Conservation (phyloP, 1,139 yeast species). For the Magnusiomyces suaveolens region DNA sequence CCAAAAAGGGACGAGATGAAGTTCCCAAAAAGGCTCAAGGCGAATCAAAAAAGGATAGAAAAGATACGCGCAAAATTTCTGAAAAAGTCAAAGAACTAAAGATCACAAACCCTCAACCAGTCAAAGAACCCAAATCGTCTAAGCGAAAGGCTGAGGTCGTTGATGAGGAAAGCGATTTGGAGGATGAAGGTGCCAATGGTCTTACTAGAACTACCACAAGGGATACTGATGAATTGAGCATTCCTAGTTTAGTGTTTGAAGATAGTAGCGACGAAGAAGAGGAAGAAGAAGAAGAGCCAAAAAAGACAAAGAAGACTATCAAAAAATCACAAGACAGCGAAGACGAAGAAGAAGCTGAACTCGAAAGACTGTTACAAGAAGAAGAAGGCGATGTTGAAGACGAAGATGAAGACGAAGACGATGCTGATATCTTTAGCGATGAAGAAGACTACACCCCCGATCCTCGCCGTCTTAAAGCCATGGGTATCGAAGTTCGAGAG, state of each 20-base stretch:
- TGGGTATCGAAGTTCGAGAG: conserved; percentile 15
- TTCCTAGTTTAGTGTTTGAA: conserved; percentile 12
- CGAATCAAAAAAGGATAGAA: too few species aligned
- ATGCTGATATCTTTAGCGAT: conserved; percentile 14
- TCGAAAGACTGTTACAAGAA: conserved; percentile 21
- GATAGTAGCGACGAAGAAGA: conserved; percentile 13
- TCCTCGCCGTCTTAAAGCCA: conserved; percentile 17
- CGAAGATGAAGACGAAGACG: conserved; percentile 18
- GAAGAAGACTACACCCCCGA: conserved; percentile 15
- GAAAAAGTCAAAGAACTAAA: background rate
- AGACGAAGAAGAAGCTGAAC: conserved; percentile 20
- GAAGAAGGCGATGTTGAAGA: conserved; percentile 20
- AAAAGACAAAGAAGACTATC: conserved; percentile 14
- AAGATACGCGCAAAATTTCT: background rate
- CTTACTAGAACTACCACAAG: conserved; percentile 8
- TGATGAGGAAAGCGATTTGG: conserved; percentile 5
- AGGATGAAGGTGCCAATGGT: conserved; percentile 17
- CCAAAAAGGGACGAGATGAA: background rate
- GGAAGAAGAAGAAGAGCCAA: conserved; percentile 9
- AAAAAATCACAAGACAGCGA: conserved; percentile 20
- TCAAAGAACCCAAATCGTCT: background rate
- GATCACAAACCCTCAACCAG: too few species aligned
- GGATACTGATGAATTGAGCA: conserved; percentile 13
- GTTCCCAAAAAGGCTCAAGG: too few species aligned
- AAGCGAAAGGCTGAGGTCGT: conserved; percentile 2